phyloP scores from a whole-genome alignment of 495 filamentous ascomycete species.

The Melanomma pulvis-pyrius region DNA sequence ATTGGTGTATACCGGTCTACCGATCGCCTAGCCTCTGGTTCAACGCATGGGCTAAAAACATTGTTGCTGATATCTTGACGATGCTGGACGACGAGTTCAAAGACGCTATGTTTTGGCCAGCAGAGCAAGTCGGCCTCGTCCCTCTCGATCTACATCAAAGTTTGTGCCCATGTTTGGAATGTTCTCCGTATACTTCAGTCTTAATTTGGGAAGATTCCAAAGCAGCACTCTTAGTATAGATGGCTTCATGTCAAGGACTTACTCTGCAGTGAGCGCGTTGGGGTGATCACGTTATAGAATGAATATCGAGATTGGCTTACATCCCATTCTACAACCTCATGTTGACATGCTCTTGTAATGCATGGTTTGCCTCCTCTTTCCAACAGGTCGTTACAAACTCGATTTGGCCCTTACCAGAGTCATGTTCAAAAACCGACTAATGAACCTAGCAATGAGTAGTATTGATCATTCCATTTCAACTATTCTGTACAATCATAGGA shows the following conservation, averaged over 20 bases:
- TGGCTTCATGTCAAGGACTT: neutral
- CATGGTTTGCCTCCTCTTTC: too few relatives aligned
- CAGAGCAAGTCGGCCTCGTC: constrained; percentile 3
- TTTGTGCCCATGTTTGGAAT: constrained; percentile 4
- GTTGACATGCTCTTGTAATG: too few relatives aligned
- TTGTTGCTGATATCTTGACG: constrained; percentile 5
- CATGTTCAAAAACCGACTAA: too few relatives aligned
- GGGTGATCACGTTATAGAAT: too few relatives aligned
- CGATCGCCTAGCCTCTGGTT: constrained; percentile 13
- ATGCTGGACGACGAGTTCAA: neutral
- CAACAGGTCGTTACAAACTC: too few relatives aligned
- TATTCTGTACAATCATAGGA: too few relatives aligned
- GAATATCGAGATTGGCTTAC: too few relatives aligned
- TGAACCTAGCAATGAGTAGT: too few relatives aligned
- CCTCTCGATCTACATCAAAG: neutral
- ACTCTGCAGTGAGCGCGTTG: too few relatives aligned
- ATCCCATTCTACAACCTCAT: too few relatives aligned
- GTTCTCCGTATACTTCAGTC: neutral
- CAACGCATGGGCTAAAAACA: constrained; percentile 3
- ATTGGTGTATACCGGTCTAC: constrained; percentile 7
- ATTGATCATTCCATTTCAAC: too few relatives aligned
- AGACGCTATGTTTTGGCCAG: constrained; percentile 3
- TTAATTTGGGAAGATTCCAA: neutral
- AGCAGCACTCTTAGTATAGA: neutral
- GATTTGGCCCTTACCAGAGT: too few relatives aligned